A percentile compares a stretch with the other conserved stretches of the same genome.
These are phyloP conservation scores for Penicillium concentricum DNA, from an alignment of 2,329 filamentous ascomycete species.

Conservation along the genomic window DNA sequence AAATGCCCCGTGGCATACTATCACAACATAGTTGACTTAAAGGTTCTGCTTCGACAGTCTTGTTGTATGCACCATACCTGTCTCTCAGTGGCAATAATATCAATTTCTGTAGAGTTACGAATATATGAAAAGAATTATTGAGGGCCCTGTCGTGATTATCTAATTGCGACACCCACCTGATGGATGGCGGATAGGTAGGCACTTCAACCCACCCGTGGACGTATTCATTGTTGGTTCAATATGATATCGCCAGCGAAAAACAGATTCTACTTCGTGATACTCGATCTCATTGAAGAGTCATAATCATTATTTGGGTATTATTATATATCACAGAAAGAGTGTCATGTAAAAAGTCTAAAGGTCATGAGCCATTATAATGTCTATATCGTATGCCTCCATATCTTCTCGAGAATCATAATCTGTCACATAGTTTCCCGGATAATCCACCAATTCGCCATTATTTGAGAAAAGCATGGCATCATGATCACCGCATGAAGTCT, in stretches of 20 bases:
- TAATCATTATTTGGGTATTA: not conserved
- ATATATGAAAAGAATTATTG: not conserved
- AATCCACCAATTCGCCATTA: not conserved
- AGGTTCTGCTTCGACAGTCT: not conserved
- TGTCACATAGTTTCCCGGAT: not conserved
- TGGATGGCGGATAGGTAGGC: too few species aligned
- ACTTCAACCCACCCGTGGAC: too few species aligned
- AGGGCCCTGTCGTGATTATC: too few species aligned
- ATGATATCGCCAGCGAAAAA: too few species aligned
- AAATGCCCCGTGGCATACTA: not conserved
- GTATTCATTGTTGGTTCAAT: too few species aligned
- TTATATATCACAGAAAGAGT: not conserved
- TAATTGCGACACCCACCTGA: too few species aligned
- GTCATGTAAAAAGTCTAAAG: not conserved
- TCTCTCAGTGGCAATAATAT: not conserved
- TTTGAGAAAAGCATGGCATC: not conserved
- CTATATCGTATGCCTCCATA: not conserved
- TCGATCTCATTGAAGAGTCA: not conserved
- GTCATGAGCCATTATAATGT: constrained; percentile 1
- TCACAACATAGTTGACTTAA: not conserved
- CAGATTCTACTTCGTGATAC: too few species aligned
- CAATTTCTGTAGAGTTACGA: not conserved
- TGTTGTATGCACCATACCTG: not conserved
- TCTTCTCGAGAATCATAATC: not conserved
- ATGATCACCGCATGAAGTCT: not conserved